These are phyloP conservation scores for Acacia acuminata DNA, from an alignment of 306 rosid species.

Conservation along the genomic window DNA sequence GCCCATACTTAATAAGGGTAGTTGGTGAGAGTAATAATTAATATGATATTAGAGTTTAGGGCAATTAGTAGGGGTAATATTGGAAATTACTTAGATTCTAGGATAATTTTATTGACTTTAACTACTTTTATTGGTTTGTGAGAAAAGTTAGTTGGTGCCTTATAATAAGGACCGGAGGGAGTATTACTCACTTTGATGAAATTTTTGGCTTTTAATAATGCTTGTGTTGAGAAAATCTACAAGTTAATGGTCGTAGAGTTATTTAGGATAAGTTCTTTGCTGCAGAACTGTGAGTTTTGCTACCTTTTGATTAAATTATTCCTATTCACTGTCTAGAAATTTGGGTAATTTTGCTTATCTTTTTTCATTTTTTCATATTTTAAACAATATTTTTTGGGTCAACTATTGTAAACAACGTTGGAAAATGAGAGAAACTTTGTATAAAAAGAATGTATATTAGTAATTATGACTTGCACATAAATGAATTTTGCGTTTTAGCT, in stretches of 20 bases:
- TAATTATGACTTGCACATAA: background rate
- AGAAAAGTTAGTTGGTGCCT: no score
- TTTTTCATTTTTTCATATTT: no score
- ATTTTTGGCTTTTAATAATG: slow-evolving; percentile 14
- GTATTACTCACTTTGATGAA: slow-evolving; percentile 2
- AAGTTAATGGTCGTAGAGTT: background rate
- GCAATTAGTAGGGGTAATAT: no score
- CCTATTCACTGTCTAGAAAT: background rate
- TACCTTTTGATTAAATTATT: background rate
- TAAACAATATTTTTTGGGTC: background rate
- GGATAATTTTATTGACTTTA: no score
- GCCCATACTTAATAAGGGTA: no score
- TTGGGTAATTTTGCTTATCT: background rate
- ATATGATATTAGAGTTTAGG: no score
- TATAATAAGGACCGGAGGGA: no score
- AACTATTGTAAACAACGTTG: background rate
- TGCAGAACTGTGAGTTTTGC: background rate
- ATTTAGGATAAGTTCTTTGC: background rate
- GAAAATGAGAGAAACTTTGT: background rate
- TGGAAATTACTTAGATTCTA: no score
- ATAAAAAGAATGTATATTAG: background rate
- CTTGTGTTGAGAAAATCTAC: background rate
- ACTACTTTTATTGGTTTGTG: no score
- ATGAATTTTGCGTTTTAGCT: background rate
- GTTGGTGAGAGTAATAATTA: no score